Base-by-base conservation (phyloP, 805 yeast species). In the Pichia cephalocereana region DNA sequence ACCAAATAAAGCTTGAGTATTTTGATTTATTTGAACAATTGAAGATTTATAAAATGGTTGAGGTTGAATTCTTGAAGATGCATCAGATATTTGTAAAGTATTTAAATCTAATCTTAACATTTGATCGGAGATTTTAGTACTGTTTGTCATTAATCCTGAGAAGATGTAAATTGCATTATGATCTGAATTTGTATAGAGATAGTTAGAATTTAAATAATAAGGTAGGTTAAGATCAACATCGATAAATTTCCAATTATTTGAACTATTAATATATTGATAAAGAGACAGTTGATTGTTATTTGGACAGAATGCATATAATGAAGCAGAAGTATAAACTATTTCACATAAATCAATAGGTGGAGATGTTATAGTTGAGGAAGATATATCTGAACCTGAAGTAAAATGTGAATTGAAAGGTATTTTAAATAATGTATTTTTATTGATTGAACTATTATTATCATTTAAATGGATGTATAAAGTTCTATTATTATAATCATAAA, bases 1-100 rank as follows among this genome's bases (percentile, higher is more conserved):
- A 0, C 93, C 95, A 40, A 86, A 66, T 3, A 86, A 60, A 36
- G 81, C 61, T 52, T 71, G 76, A 4, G 75, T 66, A 46, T 66
- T 71, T 10, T 77, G 71, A 31, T 69, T 61, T 1, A 79, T 70
- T 50, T 71, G 61, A 17, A 70, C 26, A 34, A 63, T 68, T 0
- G 77, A 61, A 0, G 82, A 77, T 1, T 80, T 80, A 54, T 71
- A 77, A 54, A 80, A 80, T 0, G 76, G 66, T 15, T 74, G 72
- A 10, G 86, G 85, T 43, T 75, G 68, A 15, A 82, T 72, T 2
- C 80, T 59, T 0, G 80, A 72, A 34, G 70, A 53, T 4, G 74
- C 70, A 43, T 72, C 68, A 36, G 70, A 59, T 8, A 75, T 54
- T 8, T 60, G 57, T 31, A 59, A 49, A 1, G 64, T 53, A 0